phyloP scores from a whole-genome alignment of 495 filamentous ascomycete genomes.

The Hyaloscypha variabilis region DNA sequence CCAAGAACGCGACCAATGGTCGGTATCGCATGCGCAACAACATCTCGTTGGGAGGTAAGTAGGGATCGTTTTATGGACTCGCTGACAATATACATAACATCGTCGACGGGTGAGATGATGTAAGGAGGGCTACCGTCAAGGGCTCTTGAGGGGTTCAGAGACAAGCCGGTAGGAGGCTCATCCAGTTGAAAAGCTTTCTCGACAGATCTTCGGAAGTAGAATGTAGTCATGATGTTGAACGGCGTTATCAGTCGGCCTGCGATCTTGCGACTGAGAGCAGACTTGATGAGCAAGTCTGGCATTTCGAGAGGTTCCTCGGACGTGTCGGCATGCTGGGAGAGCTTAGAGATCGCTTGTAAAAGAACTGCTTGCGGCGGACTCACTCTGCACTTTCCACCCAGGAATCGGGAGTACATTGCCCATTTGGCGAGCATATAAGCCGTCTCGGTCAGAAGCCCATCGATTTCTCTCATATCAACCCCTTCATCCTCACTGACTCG shows the following conservation, averaged over 20 bases:
- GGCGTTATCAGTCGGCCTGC: slow-evolving; percentile 69
- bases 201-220: slow-evolving; percentile 94
- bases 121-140: slow-evolving; percentile 78
- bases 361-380: slow-evolving; percentile 17
- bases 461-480: slow-evolving; percentile 93
- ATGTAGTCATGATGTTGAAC: slow-evolving; percentile 87
- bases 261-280: slow-evolving; percentile 76
- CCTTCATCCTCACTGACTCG: slow-evolving; percentile 79
- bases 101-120: slow-evolving; percentile 94
- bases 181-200: slow-evolving; percentile 99
- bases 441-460: slow-evolving; percentile 82
- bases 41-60: slow-evolving; percentile 76
- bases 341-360: slow-evolving; percentile 25
- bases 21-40: slow-evolving; percentile 77
- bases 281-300: slow-evolving; percentile 73
- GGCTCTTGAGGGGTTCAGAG: slow-evolving; percentile 67
- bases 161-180: slow-evolving; percentile 81
- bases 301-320: slow-evolving; percentile 52
- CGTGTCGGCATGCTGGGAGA: slow-evolving; percentile 45
- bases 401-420: slow-evolving; percentile 89
- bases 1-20: slow-evolving; percentile 84
- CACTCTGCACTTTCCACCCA: slow-evolving; percentile 70
- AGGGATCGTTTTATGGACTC: slow-evolving; percentile 84
- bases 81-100: slow-evolving; percentile 99
- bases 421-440: slow-evolving; percentile 90